Evolutionary conservation across 768 basidiomycete genomes (phyloP), one percentile per base, ranked within the genome.

Genomic region (Rhizopogon salebrosus): DNA sequence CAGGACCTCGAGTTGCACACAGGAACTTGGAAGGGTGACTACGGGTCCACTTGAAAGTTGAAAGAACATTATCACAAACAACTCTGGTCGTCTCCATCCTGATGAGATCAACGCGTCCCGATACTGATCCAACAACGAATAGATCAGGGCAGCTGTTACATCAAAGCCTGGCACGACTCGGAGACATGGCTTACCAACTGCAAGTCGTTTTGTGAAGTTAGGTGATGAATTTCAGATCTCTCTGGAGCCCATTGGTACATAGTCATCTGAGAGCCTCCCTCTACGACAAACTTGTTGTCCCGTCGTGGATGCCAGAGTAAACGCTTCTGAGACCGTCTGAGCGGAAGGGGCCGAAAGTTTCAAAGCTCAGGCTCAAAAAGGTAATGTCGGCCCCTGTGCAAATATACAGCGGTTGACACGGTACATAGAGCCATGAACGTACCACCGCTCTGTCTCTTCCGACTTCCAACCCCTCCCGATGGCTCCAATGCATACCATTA

Each of bases 231-330:
- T 60, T 86, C 83, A n/a, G 84, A 82, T 27, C 79, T 29, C 27
- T 81, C 80, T 27, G 79, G 69, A 3, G 79, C 74, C 81, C 85
- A 89, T 69, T 89, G 84, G 59, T 90, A 91, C 49, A 91, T 72
- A 1, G 83, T 85, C 46, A 91, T 83, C 61, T 89, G 87, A 10
- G 85, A 84, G 31, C 80, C 76, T 34, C 87, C 84, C 11, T 88
- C 85, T 16, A 91, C 88, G 9, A 89, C 72, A 62, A 92, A 92
- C 64, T 76, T 87, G 74, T 83, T 83, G 42, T 80, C 76, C 40
- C 77, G 74, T 48, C 82, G 76, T 13, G 89, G 89, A 63, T 90
- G 85, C 89, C 89, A 92, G 48, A 87, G 70, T n/a, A 92, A 69
- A n/a, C 81, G 80, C 67, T 69, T 77, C 26, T 80, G n/a, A n/a